phyloP scores from a whole-genome alignment of 805 yeast genomes.

The Candida dajiaensis region DNA sequence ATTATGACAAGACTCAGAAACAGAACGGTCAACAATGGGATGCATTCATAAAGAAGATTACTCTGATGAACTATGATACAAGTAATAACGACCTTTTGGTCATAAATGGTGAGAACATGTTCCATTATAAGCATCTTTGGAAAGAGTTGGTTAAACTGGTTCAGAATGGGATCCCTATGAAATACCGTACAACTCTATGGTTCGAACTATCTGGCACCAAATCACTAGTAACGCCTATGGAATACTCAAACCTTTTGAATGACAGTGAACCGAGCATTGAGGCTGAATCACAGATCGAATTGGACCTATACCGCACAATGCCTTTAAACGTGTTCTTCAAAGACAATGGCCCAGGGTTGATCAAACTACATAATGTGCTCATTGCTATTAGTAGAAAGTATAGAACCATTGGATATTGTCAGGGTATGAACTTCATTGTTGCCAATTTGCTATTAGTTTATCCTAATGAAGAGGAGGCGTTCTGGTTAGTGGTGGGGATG shows the following conservation, averaged over 20 bases:
- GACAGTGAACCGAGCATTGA: conserved; percentile 21
- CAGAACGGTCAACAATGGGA: conserved; percentile 41
- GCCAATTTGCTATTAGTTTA: conserved; percentile 42
- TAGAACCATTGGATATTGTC: conserved; percentile 49
- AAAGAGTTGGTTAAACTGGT: conserved; percentile 32
- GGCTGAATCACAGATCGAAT: conserved; percentile 42
- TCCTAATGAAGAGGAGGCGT: conserved; percentile 44
- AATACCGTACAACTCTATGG: conserved; percentile 45
- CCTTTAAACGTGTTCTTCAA: conserved; percentile 49
- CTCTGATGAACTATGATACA: conserved; percentile 19
- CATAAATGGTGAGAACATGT: conserved; percentile 32
- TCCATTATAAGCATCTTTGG: conserved; percentile 18
- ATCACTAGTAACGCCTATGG: conserved; percentile 38
- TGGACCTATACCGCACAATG: conserved; percentile 51
- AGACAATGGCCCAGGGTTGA: conserved; percentile 48
- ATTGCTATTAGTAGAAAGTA: conserved; percentile 43
- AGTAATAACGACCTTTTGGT: conserved; percentile 31
- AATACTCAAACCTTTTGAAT: conserved; percentile 31
- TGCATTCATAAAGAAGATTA: conserved; percentile 31
- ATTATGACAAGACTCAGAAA: conserved; percentile 38
- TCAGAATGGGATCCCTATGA: conserved; percentile 42
- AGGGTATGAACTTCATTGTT: conserved; percentile 57
- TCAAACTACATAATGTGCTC: conserved; percentile 39
- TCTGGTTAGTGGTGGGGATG: conserved; percentile 45
- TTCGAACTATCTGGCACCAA: conserved; percentile 47